Conservation (phyloP, 441 rosid species). For the Populus tomentosa region DNA sequence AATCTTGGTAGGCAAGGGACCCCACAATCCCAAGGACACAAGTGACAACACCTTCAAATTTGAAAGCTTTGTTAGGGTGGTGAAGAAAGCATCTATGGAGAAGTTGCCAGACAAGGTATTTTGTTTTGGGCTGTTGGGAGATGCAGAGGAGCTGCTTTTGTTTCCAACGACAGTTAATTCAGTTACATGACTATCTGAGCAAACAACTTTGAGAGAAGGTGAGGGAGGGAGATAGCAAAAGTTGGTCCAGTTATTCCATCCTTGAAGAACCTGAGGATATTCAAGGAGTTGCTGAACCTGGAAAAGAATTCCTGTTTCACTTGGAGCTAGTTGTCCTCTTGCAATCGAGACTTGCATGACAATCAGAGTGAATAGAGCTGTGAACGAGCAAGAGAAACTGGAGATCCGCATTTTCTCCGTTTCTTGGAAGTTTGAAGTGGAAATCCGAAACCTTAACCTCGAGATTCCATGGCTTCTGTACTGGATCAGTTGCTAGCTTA, state of each 20-base stretch:
- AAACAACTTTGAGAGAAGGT: slow-evolving; percentile 53
- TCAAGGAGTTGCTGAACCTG: slow-evolving; percentile 66
- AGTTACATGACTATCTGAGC: slow-evolving; percentile 46
- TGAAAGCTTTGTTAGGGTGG: slow-evolving; percentile 62
- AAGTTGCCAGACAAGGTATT: slow-evolving; percentile 38
- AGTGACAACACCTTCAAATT: slow-evolving; percentile 55
- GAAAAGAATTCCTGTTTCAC: slow-evolving; percentile 48
- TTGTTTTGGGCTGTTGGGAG: slow-evolving; percentile 7
- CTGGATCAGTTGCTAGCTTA: not conserved
- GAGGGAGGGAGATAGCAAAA: slow-evolving; percentile 71
- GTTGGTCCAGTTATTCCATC: slow-evolving; percentile 75
- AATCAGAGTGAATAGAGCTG: slow-evolving; percentile 17
- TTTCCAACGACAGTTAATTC: slow-evolving; percentile 64
- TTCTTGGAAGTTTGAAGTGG: not conserved
- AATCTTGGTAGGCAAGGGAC: slow-evolving; percentile 58
- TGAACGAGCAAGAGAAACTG: slow-evolving; percentile 19
- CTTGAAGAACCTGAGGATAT: slow-evolving; percentile 60
- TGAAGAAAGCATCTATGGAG: slow-evolving; percentile 70
- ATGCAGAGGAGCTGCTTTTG: slow-evolving; percentile 37
- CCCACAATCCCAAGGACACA: slow-evolving; percentile 74
- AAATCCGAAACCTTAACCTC: not conserved
- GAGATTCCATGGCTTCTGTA: not conserved
- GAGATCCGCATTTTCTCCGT: slow-evolving; percentile 28
- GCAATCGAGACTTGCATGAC: slow-evolving; percentile 34
- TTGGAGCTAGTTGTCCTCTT: slow-evolving; percentile 42